Evolutionary conservation across 345 rosid genomes (phyloP).

Genomic region (Nephelium lappaceum): DNA sequence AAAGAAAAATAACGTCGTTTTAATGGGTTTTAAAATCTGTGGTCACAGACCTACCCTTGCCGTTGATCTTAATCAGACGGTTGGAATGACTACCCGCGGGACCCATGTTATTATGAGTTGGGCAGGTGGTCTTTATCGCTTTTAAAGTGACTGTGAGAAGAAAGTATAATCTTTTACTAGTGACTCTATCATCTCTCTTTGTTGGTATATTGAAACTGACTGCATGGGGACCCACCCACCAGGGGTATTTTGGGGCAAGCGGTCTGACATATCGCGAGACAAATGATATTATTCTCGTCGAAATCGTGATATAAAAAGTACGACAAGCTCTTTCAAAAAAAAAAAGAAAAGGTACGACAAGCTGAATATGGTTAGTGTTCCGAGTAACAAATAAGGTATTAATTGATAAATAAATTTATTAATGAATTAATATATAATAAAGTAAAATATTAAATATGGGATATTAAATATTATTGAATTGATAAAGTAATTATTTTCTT

Average conservation of each 20-base stretch:
- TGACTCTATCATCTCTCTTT: constrained; percentile 14
- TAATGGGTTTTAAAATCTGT: not conserved
- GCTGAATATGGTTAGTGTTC: too few relatives aligned
- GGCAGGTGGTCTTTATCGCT: constrained; percentile 8
- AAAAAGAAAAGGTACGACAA: too few relatives aligned
- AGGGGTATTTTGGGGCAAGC: constrained; percentile 30
- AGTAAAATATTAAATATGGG: too few relatives aligned
- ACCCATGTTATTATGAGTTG: not conserved
- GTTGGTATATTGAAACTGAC: constrained; percentile 4
- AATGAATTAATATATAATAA: too few relatives aligned
- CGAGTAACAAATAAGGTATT: too few relatives aligned
- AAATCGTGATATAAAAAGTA: not conserved
- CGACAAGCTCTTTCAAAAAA: too few relatives aligned
- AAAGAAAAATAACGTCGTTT: constrained; percentile 6
- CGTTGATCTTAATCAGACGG: constrained; percentile 31
- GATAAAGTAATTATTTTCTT: too few relatives aligned
- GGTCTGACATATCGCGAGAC: constrained; percentile 32
- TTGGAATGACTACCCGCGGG: not conserved
- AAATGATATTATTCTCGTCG: constrained; percentile 37
- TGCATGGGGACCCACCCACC: not conserved
- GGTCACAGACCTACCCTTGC: constrained; percentile 23
- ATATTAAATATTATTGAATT: too few relatives aligned
- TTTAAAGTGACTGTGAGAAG: not conserved
- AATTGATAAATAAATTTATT: too few relatives aligned
- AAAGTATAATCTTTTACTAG: constrained; percentile 12